Conservation (phyloP, 2,329 filamentous ascomycete genomes). For the Ascochyta clinopodiicola region DNA sequence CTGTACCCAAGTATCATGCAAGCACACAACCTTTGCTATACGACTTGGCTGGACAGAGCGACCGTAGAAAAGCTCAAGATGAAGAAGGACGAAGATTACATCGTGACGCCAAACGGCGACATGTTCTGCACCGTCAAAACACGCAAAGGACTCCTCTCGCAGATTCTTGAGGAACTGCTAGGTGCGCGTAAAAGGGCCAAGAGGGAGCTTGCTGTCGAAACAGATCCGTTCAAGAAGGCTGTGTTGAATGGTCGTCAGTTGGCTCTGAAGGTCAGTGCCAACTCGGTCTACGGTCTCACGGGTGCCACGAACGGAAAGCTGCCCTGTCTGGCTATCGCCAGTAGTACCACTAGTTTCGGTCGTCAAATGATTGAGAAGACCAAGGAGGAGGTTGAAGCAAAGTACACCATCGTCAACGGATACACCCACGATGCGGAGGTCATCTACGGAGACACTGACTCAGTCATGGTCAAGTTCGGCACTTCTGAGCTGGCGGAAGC, state of each 20-base stretch:
- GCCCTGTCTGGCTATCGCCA: conserved; percentile 92
- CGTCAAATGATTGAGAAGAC: conserved; percentile 99
- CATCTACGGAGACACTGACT: conserved; percentile 98
- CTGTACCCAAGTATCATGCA: conserved; percentile 99
- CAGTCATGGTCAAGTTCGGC: conserved; percentile 99
- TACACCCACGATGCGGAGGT: conserved; percentile 95
- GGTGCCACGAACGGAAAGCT: conserved; percentile 96
- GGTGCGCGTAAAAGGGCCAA: conserved; percentile 94
- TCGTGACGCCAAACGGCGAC: conserved; percentile 92
- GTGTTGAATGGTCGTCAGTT: conserved; percentile 96
- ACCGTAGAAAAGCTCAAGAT: conserved; percentile 77
- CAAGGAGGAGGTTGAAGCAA: conserved; percentile 90
- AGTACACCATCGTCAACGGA: conserved; percentile 91
- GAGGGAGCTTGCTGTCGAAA: conserved; percentile 85
- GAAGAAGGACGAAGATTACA: conserved; percentile 92
- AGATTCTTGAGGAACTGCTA: conserved; percentile 94
- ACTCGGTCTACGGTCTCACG: conserved; percentile 96
- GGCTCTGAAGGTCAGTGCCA: conserved; percentile 94
- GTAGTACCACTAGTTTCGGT: conserved; percentile 95
- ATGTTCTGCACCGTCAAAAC: conserved; percentile 88
- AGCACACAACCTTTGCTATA: conserved; percentile 98
- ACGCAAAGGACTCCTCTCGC: conserved; percentile 87
- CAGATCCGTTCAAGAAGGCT: conserved; percentile 95
- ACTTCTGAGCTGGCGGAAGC: conserved; percentile 83
- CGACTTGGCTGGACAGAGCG: conserved; percentile 82